These are phyloP conservation scores for Penicillium olsonii DNA, from an alignment of 2,329 filamentous ascomycete genomes.

Conservation along the genomic window DNA sequence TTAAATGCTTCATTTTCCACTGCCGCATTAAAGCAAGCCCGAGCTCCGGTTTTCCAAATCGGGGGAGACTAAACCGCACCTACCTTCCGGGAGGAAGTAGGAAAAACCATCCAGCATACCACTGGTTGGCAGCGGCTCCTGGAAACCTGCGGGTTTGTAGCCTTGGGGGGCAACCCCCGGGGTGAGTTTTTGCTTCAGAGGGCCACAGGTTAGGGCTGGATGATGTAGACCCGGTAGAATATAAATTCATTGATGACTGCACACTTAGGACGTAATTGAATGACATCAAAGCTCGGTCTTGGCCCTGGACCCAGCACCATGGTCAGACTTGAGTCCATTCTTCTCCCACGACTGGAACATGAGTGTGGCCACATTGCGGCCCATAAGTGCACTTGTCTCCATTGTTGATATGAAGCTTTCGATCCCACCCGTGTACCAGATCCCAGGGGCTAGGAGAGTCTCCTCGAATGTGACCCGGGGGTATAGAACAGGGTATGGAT, in stretches of 20 bases:
- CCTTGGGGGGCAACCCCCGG: not conserved
- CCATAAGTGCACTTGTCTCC: constrained; percentile 93
- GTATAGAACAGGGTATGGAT: constrained; percentile 82
- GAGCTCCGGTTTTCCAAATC: not conserved
- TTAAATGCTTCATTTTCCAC: not conserved
- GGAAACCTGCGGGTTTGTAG: not conserved
- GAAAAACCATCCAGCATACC: not conserved
- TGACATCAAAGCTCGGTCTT: constrained; percentile 17
- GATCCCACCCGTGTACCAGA: constrained; percentile 67
- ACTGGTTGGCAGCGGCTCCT: not conserved
- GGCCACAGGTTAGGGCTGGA: too few relatives aligned
- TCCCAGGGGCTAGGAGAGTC: constrained; percentile 57
- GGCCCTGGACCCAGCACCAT: not conserved
- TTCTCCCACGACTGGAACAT: constrained; percentile 56
- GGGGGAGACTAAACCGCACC: not conserved
- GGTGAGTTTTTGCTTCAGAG: not conserved
- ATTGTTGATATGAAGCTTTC: constrained; percentile 96
- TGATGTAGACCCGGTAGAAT: not conserved
- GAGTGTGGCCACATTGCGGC: constrained; percentile 61
- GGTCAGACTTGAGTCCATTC: constrained; percentile 4
- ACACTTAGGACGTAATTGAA: not conserved
- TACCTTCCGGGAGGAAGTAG: not conserved
- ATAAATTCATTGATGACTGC: not conserved
- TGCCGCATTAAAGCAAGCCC: not conserved
- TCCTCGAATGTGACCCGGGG: constrained; percentile 88